These are phyloP conservation scores for Salisapilia sapeloensis DNA, from an alignment of 352 stramenopile genomes.

Conservation along the genomic window DNA sequence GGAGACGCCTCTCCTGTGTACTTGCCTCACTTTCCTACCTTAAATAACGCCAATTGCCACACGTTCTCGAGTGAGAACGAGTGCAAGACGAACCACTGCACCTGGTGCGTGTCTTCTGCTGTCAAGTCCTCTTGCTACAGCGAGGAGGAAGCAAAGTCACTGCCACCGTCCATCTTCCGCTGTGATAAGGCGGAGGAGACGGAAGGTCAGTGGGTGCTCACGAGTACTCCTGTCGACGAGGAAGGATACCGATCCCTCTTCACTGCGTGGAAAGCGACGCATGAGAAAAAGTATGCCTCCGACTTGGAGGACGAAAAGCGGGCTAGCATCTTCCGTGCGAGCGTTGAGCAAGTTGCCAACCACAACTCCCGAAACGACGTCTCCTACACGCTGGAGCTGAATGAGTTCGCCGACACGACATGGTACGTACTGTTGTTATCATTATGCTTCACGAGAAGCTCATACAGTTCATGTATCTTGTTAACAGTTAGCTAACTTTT, in stretches of 20 bases:
- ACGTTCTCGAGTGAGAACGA: slow-evolving; percentile 17
- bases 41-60: slow-evolving; percentile 47
- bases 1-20: no score
- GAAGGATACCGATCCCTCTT: slow-evolving; percentile 22
- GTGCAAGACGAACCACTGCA: slow-evolving; percentile 39
- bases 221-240: slow-evolving; percentile 8
- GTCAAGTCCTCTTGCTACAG: slow-evolving; percentile 71
- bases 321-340: slow-evolving; percentile 32
- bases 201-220: slow-evolving; percentile 16
- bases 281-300: slow-evolving; percentile 32
- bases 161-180: slow-evolving; percentile 58
- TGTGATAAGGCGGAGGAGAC: slow-evolving; percentile 21
- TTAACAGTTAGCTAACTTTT: no score
- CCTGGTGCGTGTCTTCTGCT: slow-evolving; percentile 60
- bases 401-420: slow-evolving; percentile 55
- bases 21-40: no score
- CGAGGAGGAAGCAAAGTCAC: slow-evolving; percentile 30
- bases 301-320: slow-evolving; percentile 29
- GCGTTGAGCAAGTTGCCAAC: slow-evolving; percentile 29
- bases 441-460: neutral
- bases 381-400: slow-evolving; percentile 54
- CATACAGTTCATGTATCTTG: no score
- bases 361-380: slow-evolving; percentile 32
- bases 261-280: slow-evolving; percentile 17
- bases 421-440: slow-evolving; percentile 14